A percentile compares a stretch with the other conserved stretches of the same genome.
Conservation (phyloP, 305 asterid species). For the Plantago coronopus region DNA sequence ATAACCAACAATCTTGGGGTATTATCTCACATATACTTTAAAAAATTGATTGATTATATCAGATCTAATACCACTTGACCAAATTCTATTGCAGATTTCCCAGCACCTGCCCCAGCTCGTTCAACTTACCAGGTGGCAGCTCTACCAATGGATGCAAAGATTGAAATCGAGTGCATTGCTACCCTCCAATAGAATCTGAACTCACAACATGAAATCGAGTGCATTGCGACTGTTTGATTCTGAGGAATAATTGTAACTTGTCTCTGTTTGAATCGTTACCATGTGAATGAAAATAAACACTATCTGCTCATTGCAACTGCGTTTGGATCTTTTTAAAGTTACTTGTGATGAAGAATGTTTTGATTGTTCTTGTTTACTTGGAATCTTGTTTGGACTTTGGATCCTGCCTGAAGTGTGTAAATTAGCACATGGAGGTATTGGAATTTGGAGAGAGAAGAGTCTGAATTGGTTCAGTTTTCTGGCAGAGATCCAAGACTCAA, state of each 20-base stretch:
- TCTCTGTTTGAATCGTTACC: neutral
- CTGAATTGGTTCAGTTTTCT: neutral
- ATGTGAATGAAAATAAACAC: neutral
- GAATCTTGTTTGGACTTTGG: neutral
- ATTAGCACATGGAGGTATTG: neutral
- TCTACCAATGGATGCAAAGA: slow-evolving; percentile 64
- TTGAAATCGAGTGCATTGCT: slow-evolving; percentile 54
- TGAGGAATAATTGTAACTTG: neutral
- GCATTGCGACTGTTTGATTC: neutral
- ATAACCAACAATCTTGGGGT: neutral
- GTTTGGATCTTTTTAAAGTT: neutral
- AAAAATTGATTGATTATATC: neutral
- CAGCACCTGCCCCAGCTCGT: slow-evolving; percentile 89
- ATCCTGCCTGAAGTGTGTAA: neutral
- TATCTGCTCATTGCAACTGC: neutral
- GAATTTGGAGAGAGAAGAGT: neutral
- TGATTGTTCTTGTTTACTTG: neutral
- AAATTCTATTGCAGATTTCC: slow-evolving; percentile 56
- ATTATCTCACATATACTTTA: neutral
- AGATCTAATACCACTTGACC: slow-evolving; percentile 12
- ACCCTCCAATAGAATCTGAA: slow-evolving; percentile 18
- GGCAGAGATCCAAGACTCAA: neutral
- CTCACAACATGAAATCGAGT: neutral
- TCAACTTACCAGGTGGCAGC: slow-evolving; percentile 93
- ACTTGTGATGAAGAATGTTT: no score